Conservation (phyloP, 2,329 filamentous ascomycete species). For the Aspergillus hortae region DNA sequence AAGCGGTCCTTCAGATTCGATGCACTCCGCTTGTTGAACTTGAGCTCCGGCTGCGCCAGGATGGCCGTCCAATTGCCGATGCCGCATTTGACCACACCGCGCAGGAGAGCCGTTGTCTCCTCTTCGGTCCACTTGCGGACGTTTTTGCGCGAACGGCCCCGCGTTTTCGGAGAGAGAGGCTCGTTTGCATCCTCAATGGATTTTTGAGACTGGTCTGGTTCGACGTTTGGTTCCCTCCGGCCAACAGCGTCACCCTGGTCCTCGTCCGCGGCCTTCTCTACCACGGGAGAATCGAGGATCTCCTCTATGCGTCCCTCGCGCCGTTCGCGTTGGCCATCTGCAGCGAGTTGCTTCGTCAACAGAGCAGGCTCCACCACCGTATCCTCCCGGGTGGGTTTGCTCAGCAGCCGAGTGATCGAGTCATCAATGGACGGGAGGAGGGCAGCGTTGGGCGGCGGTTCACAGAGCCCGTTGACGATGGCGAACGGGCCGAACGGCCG, state of each 20-base stretch:
- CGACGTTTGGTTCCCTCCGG: neutral
- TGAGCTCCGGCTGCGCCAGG: constrained; percentile 53
- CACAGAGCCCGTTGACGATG: constrained; percentile 58
- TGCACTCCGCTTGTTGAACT: constrained; percentile 57
- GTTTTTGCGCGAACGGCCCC: constrained; percentile 47
- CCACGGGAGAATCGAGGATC: constrained; percentile 28
- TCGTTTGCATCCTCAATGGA: constrained; percentile 11
- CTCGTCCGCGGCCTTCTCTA: constrained; percentile 15
- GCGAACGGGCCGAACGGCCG: constrained; percentile 42
- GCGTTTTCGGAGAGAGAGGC: constrained; percentile 30
- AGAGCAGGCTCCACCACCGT: constrained; percentile 21
- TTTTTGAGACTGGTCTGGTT: neutral
- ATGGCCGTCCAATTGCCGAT: constrained; percentile 65
- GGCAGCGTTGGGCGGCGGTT: constrained; percentile 60
- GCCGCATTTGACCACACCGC: constrained; percentile 58
- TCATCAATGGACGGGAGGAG: constrained; percentile 60
- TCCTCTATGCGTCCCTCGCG: constrained; percentile 35
- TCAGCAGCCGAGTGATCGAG: constrained; percentile 35
- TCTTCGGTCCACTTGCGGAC: constrained; percentile 56
- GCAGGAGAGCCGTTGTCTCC: constrained; percentile 56
- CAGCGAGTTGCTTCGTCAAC: constrained; percentile 12
- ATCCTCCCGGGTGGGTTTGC: constrained; percentile 29
- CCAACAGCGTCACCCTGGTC: constrained; percentile 9
- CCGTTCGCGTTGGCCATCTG: constrained; percentile 27
- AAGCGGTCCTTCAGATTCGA: constrained; percentile 62